These are phyloP conservation scores for Sphaerosporella brunnea DNA, from an alignment of 495 filamentous ascomycete genomes.

Conservation along the genomic window DNA sequence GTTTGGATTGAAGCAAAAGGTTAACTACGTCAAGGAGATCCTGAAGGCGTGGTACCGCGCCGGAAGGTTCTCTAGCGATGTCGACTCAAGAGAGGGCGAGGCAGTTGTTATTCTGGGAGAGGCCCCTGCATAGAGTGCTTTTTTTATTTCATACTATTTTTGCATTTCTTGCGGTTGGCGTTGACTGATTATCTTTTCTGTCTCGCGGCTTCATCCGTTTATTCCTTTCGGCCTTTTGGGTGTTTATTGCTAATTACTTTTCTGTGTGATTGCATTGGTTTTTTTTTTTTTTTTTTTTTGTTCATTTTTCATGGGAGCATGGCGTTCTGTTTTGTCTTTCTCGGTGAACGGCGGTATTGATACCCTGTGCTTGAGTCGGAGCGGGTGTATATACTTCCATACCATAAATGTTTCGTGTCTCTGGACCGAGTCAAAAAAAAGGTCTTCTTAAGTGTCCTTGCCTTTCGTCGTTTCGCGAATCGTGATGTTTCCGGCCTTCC, in stretches of 20 bases:
- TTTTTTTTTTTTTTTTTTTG: constrained; percentile 1
- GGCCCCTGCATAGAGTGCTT: constrained; percentile 8
- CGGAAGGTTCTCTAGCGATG: constrained; percentile 18
- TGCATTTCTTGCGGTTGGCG: constrained; percentile 8
- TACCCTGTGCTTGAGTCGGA: too few species aligned
- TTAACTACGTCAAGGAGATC: constrained; percentile 20
- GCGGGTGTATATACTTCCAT: too few species aligned
- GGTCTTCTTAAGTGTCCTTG: too few species aligned
- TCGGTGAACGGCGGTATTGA: too few species aligned
- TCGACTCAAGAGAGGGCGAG: constrained; percentile 15
- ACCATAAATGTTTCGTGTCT: too few species aligned
- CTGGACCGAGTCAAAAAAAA: too few species aligned
- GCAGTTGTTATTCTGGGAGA: constrained; percentile 17
- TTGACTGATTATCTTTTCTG: constrained; percentile 13
- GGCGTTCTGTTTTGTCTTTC: constrained; percentile 1
- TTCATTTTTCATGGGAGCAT: constrained; percentile 6
- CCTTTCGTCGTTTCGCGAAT: too few species aligned
- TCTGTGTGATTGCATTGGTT: constrained; percentile 8
- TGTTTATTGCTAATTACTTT: constrained; percentile 1
- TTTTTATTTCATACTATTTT: constrained; percentile 12
- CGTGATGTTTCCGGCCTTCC: too few species aligned
- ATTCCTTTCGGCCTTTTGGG: constrained; percentile 2
- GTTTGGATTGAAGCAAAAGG: constrained; percentile 21
- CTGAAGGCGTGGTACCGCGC: constrained; percentile 15
- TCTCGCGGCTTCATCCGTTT: constrained; percentile 10